phyloP scores from a whole-genome alignment of 1,284 basidiomycete species.

The Boletus semigastroideus region DNA sequence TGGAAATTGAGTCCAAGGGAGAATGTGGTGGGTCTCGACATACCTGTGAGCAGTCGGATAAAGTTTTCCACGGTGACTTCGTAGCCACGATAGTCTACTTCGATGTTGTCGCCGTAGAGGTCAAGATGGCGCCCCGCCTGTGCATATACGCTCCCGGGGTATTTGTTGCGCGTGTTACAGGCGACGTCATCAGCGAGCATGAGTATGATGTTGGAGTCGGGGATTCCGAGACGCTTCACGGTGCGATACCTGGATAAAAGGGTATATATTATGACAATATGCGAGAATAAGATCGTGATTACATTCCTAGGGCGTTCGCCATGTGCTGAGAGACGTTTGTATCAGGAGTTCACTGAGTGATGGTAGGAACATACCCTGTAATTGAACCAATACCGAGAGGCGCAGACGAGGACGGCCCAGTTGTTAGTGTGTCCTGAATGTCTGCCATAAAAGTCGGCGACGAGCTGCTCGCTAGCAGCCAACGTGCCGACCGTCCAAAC shows the following conservation, averaged over 20 bases:
- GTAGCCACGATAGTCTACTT: constrained; percentile 97
- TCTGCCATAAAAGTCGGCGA: constrained; percentile 31
- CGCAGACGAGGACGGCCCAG: constrained; percentile 96
- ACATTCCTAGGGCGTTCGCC: constrained; percentile 97
- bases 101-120: constrained; percentile 94
- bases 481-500: constrained; percentile 34
- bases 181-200: constrained; percentile 98
- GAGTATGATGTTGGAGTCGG: constrained; percentile 97
- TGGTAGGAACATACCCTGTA: constrained; percentile 72
- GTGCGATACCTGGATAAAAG: constrained; percentile 80
- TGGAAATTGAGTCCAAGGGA: not conserved
- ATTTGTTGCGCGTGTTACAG: constrained; percentile 91
- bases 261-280: constrained; percentile 1
- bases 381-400: constrained; percentile 98
- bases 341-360: not conserved
- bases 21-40: constrained; percentile 17
- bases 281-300: constrained; percentile 19
- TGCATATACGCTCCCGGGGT: constrained; percentile 90
- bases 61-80: constrained; percentile 98
- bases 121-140: constrained; percentile 79
- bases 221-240: constrained; percentile 96
- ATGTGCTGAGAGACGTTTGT: constrained; percentile 68
- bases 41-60: constrained; percentile 86
- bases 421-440: constrained; percentile 86
- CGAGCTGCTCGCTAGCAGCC: constrained; percentile 25